phyloP scores from a whole-genome alignment of 164 flowering plant genomes.

The Paratinospora sagittata region DNA sequence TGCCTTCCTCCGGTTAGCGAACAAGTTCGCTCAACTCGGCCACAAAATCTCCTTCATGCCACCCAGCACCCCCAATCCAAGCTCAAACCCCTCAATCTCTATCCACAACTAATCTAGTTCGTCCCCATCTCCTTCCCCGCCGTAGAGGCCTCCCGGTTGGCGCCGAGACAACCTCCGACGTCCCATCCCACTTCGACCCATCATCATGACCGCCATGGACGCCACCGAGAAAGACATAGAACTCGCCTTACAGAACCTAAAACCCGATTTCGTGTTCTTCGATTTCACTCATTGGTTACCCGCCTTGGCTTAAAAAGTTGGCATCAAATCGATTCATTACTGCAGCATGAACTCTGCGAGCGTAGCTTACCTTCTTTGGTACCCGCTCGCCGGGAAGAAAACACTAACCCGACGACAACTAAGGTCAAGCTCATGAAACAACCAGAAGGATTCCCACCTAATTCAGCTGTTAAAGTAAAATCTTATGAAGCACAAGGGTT shows the following conservation, averaged over 20 bases:
- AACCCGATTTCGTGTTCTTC: neutral
- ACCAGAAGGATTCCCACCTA: slow-evolving; percentile 18
- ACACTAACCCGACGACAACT: slow-evolving; percentile 8
- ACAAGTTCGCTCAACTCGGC: neutral
- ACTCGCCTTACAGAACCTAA: neutral
- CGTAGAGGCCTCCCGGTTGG: slow-evolving; percentile 8
- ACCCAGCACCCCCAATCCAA: neutral
- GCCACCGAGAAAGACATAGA: neutral
- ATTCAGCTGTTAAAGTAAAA: slow-evolving; percentile 5
- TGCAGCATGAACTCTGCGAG: slow-evolving; percentile 7
- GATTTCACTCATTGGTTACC: slow-evolving; percentile 4
- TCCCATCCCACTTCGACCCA: neutral
- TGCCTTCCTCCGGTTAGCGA: neutral
- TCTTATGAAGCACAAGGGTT: slow-evolving; percentile 10
- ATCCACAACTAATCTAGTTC: slow-evolving; percentile 9
- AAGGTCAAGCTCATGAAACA: slow-evolving; percentile 17
- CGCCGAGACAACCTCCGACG: neutral
- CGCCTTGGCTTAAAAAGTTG: neutral
- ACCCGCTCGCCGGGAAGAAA: slow-evolving; percentile 5
- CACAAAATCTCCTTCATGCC: slow-evolving; percentile 8
- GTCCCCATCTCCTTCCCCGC: slow-evolving; percentile 1
- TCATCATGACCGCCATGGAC: neutral
- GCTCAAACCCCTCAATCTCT: neutral
- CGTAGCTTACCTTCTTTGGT: slow-evolving; percentile 6
- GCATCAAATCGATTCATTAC: neutral